Evolutionary conservation across 1,284 basidiomycete genomes (phyloP), one percentile per base, ranked within the genome.

Genomic region (Chalciporus sp.): DNA sequence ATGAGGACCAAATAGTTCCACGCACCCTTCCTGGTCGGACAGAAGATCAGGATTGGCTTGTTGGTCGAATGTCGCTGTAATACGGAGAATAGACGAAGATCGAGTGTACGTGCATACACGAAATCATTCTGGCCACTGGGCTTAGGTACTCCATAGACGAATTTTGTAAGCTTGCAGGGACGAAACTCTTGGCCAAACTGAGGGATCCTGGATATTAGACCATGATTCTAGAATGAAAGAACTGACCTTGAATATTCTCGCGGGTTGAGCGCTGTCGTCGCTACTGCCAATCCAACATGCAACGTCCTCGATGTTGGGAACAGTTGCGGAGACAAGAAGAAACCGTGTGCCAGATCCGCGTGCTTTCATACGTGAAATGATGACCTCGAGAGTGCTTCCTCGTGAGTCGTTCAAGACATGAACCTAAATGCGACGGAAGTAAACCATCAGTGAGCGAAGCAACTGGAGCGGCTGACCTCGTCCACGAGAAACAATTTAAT

Each of bases 131-230:
- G 76, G 60, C 80, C 72, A 53, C 82, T 85, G 42, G 74, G 70
- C 27, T 83, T 82, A 19, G 76, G 71, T 46, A 87, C 75, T 2
- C 86, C 84, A 53, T 88, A 79, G 2, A 94, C 87, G 59, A 84
- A 76, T 53, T 88, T 84, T 4, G 80, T 83, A 3, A 98, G 78
- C 58, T 86, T 87, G 71, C 93, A 95, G 0, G 95, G 93, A 19
- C 95, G 81, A 66, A 84, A 96, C 53, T 93, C 88, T 62, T 97
- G 94, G 2, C 92, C 94, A 62, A 98, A 98, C 93, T 95, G 63
- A 14, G 37, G 23, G 28, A 10, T 20, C 3, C 37, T 43, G 31
- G 26, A 54, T 26, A 53, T 43, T 50, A 42, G 33, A 47, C 14
- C 43, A 33, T 26, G 14, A 7, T 12, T 35, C 7, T 29, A 9